Base-by-base conservation (phyloP, 768 basidiomycete genomes). In the Favolaschia claudopus region DNA sequence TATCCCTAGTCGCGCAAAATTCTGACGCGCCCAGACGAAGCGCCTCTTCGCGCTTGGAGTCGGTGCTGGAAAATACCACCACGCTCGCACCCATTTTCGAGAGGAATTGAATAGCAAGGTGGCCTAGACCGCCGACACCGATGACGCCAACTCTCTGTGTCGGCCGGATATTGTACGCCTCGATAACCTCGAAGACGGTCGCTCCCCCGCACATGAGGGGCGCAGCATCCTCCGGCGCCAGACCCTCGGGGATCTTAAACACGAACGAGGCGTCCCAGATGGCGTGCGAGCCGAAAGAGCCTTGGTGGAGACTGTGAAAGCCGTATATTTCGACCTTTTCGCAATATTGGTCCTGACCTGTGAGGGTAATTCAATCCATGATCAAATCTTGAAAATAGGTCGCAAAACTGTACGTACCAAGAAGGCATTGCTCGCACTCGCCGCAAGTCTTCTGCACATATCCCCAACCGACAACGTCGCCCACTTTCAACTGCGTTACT, bases 81-180 rank as follows among this genome's bases (percentile, higher is more conserved):
- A 52, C 59, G 20, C 20, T 39, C 22, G 50, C 22, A 14, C 59
- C 58, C 34, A 46, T 58, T 20, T 58, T 58, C 19, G 56, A 28
- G 1, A 49, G 46, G 46, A 57, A 57, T 20, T 48, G 37, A 43
- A 57, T 50, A 1, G 55, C 55, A 19, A 57, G 36, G 25, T 57
- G 55, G 13, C 76, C 76, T 24, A 77, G 72, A 13, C 76, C 76
- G 4, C 76, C 77, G 19, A 77, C 10, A 0, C 74, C 76, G 17
- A 75, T 55, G 2, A 77, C 46, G 1, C 72, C 74, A 3, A 77
- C 70, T n/a, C n/a, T n/a, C n/a, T n/a, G n/a, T n/a, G n/a, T n/a
- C n/a, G n/a, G n/a, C n/a, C n/a, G n/a, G n/a, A n/a, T n/a, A n/a
- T n/a, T n/a, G n/a, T n/a, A n/a, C n/a, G n/a, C n/a, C n/a, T n/a